Evolutionary conservation across 768 basidiomycete species (phyloP), one percentile per base, ranked within the genome.

Genomic region (Mycena floridula): DNA sequence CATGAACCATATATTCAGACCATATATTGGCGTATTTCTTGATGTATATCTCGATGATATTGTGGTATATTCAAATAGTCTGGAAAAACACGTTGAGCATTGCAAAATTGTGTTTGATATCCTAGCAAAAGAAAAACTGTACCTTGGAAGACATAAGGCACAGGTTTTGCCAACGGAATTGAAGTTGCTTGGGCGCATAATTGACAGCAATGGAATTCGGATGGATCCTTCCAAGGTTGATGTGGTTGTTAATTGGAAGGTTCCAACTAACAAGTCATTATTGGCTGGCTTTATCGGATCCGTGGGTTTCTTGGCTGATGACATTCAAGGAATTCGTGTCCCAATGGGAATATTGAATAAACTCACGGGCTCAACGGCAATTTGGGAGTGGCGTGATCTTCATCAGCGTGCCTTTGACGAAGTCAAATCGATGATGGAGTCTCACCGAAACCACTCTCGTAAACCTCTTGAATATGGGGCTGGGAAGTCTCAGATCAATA

Each of bases 201-300:
- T 72, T 7, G 58, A 63, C 21, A 47, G 60, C 1, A 5, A 55
- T 0, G 66, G 69, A 0, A 68, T 73, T 5, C 37, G 16, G 0
- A 70, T 71, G 66, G 65, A 73, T 23, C 68, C 65, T 0, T 45
- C 60, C n/a, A 73, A 73, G 32, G 67, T 73, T 0, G 61, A 71
- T 41, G 28, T 46, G 0, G 55, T 61, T 5, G 8, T 20, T 56
- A 41, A 58, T 66, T 0, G 54, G 32, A 35, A 35, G 7, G 7
- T 35, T 7, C 32, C 32, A 35, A 35, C 32, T 3, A 35, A 18
- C 7, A 54, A 55, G 25, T 52, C 0, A 59, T 43, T 64, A 5
- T 37, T 68, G n/a, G 43, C 37, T 1, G 57, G 60, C 2, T 69
- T 71, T 48, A 40, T 67, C 0, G 67, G 69, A 1, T 50, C 63